Evolutionary conservation across 768 basidiomycete genomes (phyloP).

Genomic region (Macrolepiota albuminosa): DNA sequence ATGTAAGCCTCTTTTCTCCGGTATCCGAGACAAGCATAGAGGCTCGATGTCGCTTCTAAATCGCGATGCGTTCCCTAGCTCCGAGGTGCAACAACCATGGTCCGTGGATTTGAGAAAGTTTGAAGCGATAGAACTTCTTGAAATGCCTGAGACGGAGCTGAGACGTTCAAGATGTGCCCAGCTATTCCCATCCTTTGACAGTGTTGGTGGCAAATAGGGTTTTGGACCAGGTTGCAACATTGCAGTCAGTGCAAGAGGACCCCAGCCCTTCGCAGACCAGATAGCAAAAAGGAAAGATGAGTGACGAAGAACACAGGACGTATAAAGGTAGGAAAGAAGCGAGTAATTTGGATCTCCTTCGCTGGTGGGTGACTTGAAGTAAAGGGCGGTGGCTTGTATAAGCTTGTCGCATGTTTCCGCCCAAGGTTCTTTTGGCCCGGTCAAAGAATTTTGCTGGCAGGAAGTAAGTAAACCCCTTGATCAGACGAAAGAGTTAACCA

Average conservation of each 20-base stretch:
- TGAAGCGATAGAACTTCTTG: slow-evolving; percentile 60
- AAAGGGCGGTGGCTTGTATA: slow-evolving; percentile 57
- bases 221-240: slow-evolving; percentile 66
- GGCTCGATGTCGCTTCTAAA: slow-evolving; percentile 67
- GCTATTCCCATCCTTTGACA: slow-evolving; percentile 41
- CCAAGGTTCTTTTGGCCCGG: slow-evolving; percentile 66
- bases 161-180: slow-evolving; percentile 60
- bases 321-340: slow-evolving; percentile 65
- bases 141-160: slow-evolving; percentile 62
- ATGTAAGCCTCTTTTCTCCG: slow-evolving; percentile 85
- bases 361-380: slow-evolving; percentile 51
- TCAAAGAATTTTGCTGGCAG: slow-evolving; percentile 50
- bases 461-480: slow-evolving; percentile 7
- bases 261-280: slow-evolving; percentile 89
- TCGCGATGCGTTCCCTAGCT: slow-evolving; percentile 64
- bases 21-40: slow-evolving; percentile 81
- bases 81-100: slow-evolving; percentile 85
- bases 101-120: slow-evolving; percentile 72
- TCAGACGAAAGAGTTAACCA: slow-evolving; percentile 26
- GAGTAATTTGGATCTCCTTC: slow-evolving; percentile 57
- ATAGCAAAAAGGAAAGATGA: slow-evolving; percentile 69
- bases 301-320: slow-evolving; percentile 66
- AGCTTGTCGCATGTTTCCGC: slow-evolving; percentile 70
- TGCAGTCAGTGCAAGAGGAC: slow-evolving; percentile 66
- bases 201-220: slow-evolving; percentile 55